Percentiles rank a stretch among this genome's conserved stretches.
phyloP scores from a whole-genome alignment of 106 monocot species.

The Alisma plantagoaquatica region DNA sequence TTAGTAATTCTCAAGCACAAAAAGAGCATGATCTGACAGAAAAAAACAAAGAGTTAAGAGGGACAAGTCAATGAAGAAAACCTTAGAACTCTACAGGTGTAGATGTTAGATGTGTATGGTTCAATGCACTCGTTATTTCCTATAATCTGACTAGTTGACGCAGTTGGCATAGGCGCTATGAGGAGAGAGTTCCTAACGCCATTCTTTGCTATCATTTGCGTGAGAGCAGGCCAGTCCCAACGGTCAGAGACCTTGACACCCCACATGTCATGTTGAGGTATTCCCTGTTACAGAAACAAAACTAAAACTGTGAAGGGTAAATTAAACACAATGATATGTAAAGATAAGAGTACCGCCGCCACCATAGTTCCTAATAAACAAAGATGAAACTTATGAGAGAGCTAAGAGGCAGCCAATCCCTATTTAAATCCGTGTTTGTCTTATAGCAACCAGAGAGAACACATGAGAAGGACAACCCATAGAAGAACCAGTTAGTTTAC shows the following conservation, averaged over 20 bases:
- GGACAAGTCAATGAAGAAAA: conserved; percentile 11
- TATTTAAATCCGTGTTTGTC: not conserved
- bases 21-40: not conserved
- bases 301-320: not conserved
- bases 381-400: not conserved
- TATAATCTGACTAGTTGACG: conserved; percentile 93
- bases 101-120: conserved; percentile 83
- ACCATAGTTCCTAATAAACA: not conserved
- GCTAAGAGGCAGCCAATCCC: conserved; percentile 8
- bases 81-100: conserved; percentile 78
- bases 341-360: not conserved
- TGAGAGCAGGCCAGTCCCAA: conserved; percentile 69
- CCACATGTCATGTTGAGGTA: conserved; percentile 95
- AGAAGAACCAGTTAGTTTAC: no score
- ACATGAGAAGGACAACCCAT: no score
- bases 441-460: not conserved
- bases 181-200: conserved; percentile 90
- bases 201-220: conserved; percentile 47
- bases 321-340: not conserved
- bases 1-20: not conserved
- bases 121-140: conserved; percentile 92
- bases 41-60: no score
- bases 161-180: conserved; percentile 91
- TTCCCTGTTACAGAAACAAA: conserved; percentile 28
- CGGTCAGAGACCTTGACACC: conserved; percentile 52